A percentile compares a stretch with the other conserved stretches of the same genome.
phyloP scores from a whole-genome alignment of 2,329 filamentous ascomycete genomes.

The Malbranchea zuffiana region DNA sequence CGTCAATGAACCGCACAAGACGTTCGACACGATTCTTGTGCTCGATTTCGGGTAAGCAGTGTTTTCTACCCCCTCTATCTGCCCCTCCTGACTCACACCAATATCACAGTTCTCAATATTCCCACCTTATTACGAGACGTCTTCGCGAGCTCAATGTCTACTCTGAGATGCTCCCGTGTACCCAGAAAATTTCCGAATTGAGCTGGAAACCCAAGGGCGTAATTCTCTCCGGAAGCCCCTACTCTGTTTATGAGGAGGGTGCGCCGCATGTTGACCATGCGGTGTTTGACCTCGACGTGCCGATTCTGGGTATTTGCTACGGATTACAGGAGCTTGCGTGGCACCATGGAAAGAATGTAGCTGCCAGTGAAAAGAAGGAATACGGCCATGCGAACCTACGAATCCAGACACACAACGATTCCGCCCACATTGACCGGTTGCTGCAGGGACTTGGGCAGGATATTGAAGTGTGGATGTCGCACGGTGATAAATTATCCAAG shows the following conservation, averaged over 20 bases:
- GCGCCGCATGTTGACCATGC: constrained; percentile 72
- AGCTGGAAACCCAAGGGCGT: constrained; percentile 73
- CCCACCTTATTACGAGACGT: constrained; percentile 11
- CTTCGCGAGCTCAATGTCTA: constrained; percentile 63
- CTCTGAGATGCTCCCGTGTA: constrained; percentile 80
- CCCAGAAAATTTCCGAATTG: constrained; percentile 66
- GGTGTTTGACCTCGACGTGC: constrained; percentile 58
- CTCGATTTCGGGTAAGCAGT: constrained; percentile 13
- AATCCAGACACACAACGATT: constrained; percentile 42
- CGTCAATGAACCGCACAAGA: constrained; percentile 21
- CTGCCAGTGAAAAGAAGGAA: constrained; percentile 55
- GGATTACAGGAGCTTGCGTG: constrained; percentile 62
- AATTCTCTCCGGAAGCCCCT: constrained; percentile 61
- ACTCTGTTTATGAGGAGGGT: constrained; percentile 70
- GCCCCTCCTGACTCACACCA: not conserved
- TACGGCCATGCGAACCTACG: constrained; percentile 61
- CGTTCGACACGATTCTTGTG: constrained; percentile 23
- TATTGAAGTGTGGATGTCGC: constrained; percentile 73
- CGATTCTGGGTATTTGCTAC: constrained; percentile 51
- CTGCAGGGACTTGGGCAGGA: constrained; percentile 65
- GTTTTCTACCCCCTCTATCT: not conserved
- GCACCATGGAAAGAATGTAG: constrained; percentile 55
- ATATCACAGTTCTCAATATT: constrained; percentile 12
- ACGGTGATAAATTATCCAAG: constrained; percentile 70
- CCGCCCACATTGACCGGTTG: constrained; percentile 55